phyloP scores from a whole-genome alignment of 2,329 filamentous ascomycete species.

The Elsinoe ampelina region DNA sequence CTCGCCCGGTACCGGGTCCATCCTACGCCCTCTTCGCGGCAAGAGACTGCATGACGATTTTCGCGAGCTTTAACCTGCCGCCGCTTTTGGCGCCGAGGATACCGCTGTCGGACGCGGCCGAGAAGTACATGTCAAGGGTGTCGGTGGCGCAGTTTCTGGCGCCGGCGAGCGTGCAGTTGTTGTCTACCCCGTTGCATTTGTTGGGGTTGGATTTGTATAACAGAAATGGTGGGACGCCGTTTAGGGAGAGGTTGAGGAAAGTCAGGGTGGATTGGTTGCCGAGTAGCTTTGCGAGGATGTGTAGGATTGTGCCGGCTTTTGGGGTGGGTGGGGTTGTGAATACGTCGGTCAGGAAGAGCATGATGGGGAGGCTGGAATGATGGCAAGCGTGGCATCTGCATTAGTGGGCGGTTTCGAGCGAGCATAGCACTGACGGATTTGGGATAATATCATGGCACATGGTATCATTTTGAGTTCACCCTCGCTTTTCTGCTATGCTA shows the following conservation, averaged over 20 bases:
- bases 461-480: background rate
- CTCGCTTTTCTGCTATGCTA: background rate
- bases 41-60: slow-evolving; percentile 81
- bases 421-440: background rate
- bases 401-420: background rate
- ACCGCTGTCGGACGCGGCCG: slow-evolving; percentile 35
- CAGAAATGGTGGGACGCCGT: slow-evolving; percentile 41
- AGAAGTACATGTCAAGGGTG: slow-evolving; percentile 41
- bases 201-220: slow-evolving; percentile 84
- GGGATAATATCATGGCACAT: background rate
- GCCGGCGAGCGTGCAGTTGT: slow-evolving; percentile 67
- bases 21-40: slow-evolving; percentile 71
- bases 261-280: slow-evolving; percentile 68
- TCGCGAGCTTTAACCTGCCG: slow-evolving; percentile 85
- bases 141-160: slow-evolving; percentile 67
- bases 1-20: slow-evolving; percentile 51
- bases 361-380: slow-evolving; percentile 55
- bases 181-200: slow-evolving; percentile 76
- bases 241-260: slow-evolving; percentile 53
- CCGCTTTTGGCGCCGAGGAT: slow-evolving; percentile 64
- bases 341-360: slow-evolving; percentile 53
- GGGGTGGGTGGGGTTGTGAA: slow-evolving; percentile 84
- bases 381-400: background rate
- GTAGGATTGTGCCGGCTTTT: slow-evolving; percentile 80
- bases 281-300: slow-evolving; percentile 66